Base-by-base conservation (phyloP, 2,329 filamentous ascomycete genomes). In the Coniochaeta sp. region DNA sequence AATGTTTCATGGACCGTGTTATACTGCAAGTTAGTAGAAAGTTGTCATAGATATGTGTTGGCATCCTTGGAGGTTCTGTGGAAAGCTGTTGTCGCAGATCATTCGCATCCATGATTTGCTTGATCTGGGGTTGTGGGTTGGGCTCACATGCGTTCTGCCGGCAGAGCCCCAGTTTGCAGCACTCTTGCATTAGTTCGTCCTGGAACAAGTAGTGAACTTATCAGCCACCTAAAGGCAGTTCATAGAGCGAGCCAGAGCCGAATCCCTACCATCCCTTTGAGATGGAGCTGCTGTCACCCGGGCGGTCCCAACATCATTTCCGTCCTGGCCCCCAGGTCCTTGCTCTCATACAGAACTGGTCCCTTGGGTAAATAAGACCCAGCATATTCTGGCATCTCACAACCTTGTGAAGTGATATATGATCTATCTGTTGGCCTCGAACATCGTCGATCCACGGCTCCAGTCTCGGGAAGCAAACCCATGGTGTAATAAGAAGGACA, bases 351-450 rank as follows among this genome's bases (percentile, higher is more conserved):
- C 8, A 34, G 8, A 55, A 9, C 17, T 28, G 52, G 28, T 28
- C 19, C 52, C 34, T 34, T 26, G 22, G 11, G 1, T 8, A 38
- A 38, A 34, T 57, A 22, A 57, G 34, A 22, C n/a, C n/a, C 54
- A 38, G 26, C 4, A 2, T 11, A n/a, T n/a, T n/a, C n/a, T n/a
- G n/a, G n/a, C n/a, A n/a, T n/a, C n/a, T n/a, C n/a, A n/a, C n/a
- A n/a, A n/a, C n/a, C n/a, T n/a, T n/a, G 24, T 28, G n/a, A 57
- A 16, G 14, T 57, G 54, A 57, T 19, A 38, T 57, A 26, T 57
- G 54, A 57, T 57, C 54, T 57, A 31, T 57, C 28, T 57, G 7
- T 57, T 57, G 54, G 22, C 54, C 54, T 57, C 54, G 54, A 57
- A n/a, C 2, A 17, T 57, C 9, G 6, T 38, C 24, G 8, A 14